Conservation (phyloP, 345 rosid genomes). For the Ricinus communis region DNA sequence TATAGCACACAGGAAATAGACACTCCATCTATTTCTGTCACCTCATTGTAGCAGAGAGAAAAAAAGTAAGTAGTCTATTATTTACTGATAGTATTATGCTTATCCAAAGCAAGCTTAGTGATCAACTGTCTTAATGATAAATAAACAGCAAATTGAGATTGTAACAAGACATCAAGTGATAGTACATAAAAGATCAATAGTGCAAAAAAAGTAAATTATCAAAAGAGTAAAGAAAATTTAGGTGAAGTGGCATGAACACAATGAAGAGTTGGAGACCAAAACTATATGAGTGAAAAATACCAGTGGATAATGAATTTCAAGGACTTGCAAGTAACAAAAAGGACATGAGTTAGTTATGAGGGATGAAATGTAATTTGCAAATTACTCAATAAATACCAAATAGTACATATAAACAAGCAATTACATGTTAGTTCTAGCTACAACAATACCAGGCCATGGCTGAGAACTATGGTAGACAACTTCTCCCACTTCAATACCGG, state of each 20-base stretch:
- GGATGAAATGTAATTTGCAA: background rate
- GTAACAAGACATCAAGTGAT: no score
- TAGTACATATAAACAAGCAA: background rate
- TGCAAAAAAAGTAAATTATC: no score
- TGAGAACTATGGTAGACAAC: constrained; percentile 93
- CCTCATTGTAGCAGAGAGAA: background rate
- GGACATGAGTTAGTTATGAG: background rate
- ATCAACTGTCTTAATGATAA: background rate
- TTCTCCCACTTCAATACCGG: constrained; percentile 93
- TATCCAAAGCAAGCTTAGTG: background rate
- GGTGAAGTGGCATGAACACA: background rate
- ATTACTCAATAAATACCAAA: background rate
- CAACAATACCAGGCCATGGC: constrained; percentile 90
- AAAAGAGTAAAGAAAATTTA: background rate
- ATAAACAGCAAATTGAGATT: background rate
- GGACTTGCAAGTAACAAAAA: background rate
- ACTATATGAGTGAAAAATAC: background rate
- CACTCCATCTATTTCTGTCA: background rate
- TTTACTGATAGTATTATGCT: background rate
- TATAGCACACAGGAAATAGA: background rate
- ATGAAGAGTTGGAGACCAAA: background rate
- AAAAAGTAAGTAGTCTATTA: background rate
- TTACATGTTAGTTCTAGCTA: background rate
- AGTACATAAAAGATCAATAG: no score
- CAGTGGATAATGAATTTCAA: background rate